A percentile compares a stretch with the other conserved stretches of the same genome.
phyloP scores from a whole-genome alignment of 352 stramenopile genomes.

The Pythium guiyangense region DNA sequence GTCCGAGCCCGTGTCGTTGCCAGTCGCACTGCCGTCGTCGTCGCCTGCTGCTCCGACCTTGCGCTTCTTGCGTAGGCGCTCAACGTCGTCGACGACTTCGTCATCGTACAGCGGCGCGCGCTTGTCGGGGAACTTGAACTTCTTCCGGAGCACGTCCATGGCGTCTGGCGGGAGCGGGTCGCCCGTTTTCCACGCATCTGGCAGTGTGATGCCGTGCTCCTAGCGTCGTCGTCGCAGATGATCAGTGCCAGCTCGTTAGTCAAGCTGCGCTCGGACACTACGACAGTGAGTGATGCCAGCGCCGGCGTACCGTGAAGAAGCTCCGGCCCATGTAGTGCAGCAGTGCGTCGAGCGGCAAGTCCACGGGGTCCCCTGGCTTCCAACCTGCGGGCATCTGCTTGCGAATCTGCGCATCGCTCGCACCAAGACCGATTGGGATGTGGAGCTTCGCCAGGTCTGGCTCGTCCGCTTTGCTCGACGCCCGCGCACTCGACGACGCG shows the following conservation, averaged over 20 bases:
- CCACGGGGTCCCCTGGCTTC: constrained; percentile 76
- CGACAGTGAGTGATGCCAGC: not conserved
- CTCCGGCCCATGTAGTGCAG: constrained; percentile 76
- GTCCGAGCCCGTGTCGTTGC: constrained; percentile 25
- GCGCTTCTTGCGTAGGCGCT: constrained; percentile 60
- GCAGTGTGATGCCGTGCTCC: constrained; percentile 69
- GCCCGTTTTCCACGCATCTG: constrained; percentile 64
- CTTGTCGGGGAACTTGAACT: constrained; percentile 77
- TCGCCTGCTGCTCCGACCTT: constrained; percentile 36
- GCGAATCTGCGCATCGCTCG: constrained; percentile 64
- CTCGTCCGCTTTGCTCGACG: constrained; percentile 28
- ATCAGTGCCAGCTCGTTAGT: not conserved
- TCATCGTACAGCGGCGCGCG: constrained; percentile 63
- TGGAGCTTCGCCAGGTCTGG: constrained; percentile 37
- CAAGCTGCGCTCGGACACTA: not conserved
- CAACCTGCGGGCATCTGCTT: constrained; percentile 76
- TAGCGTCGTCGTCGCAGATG: constrained; percentile 7
- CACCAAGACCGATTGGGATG: constrained; percentile 63
- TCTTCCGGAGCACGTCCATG: constrained; percentile 77
- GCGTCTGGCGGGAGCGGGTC: constrained; percentile 61
- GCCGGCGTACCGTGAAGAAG: constrained; percentile 49
- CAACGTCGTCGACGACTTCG: constrained; percentile 69
- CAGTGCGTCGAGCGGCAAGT: constrained; percentile 70
- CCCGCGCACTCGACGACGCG: constrained; percentile 34
- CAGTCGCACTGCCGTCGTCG: constrained; percentile 23